These are phyloP conservation scores for Yamadazyma friedrichii DNA, from an alignment of 1,139 yeast species.

Conservation along the genomic window DNA sequence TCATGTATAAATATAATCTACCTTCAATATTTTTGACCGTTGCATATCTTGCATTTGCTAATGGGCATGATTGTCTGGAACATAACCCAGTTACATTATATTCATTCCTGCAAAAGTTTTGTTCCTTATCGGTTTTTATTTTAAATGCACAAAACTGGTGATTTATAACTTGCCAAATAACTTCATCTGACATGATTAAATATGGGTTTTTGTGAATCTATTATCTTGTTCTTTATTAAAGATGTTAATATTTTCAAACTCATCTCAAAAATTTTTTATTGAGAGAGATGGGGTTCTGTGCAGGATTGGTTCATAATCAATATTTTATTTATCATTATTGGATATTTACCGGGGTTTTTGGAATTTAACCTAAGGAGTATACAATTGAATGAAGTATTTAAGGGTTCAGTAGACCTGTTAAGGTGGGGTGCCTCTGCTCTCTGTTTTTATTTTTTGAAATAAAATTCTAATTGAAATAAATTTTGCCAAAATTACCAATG, in stretches of 20 bases:
- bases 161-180: constrained; percentile 89
- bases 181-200: constrained; percentile 48
- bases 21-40: constrained; percentile 91
- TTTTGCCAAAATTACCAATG: too few relatives aligned
- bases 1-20: constrained; percentile 85
- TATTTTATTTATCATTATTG: background rate
- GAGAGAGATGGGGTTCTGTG: constrained; percentile 6
- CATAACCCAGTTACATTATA: constrained; percentile 91
- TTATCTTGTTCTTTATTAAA: background rate
- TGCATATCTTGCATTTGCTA: constrained; percentile 94
- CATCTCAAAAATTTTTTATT: constrained; percentile 8
- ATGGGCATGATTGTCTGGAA: constrained; percentile 89
- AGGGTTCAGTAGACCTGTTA: too few relatives aligned
- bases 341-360: background rate
- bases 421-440: too few relatives aligned
- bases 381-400: too few relatives aligned
- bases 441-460: too few relatives aligned
- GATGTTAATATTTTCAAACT: background rate
- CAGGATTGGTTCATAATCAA: constrained; percentile 3
- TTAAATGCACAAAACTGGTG: constrained; percentile 89
- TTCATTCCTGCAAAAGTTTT: constrained; percentile 83
- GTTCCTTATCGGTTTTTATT: constrained; percentile 74
- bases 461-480: too few relatives aligned
- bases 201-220: background rate
- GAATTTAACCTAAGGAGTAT: background rate